Conservation (phyloP, 352 stramenopile genomes). For the Phytophthora vignae region DNA sequence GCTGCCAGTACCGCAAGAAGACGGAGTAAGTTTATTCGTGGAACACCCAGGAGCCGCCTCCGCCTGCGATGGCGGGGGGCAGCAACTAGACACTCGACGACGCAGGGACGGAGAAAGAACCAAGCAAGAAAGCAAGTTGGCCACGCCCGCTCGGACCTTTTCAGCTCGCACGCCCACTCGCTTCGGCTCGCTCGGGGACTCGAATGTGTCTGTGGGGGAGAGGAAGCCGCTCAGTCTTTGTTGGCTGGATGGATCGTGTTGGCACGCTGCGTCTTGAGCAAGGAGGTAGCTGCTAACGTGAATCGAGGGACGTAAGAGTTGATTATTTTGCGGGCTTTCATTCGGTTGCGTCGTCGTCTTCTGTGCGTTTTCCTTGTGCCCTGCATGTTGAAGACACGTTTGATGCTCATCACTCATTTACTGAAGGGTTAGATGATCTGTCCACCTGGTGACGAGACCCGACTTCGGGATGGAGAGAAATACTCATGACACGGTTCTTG, state of each 20-base stretch:
- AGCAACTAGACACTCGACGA: conserved; percentile 44
- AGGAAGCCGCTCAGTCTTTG: conserved; percentile 26
- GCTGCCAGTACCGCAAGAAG: conserved; percentile 99
- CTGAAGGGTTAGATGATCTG: too few species aligned
- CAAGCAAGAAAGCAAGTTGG: conserved; percentile 46
- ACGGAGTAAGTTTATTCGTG: conserved; percentile 93
- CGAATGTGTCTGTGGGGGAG: conserved; percentile 37
- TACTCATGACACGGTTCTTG: not conserved
- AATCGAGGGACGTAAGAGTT: conserved; percentile 74
- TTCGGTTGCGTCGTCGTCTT: conserved; percentile 25
- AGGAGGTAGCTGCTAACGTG: conserved; percentile 50
- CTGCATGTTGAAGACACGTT: not conserved
- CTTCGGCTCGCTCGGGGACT: conserved; percentile 34
- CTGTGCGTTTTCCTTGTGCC: not conserved
- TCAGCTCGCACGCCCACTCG: conserved; percentile 33
- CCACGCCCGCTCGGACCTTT: conserved; percentile 32
- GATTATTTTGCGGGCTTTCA: conserved; percentile 70
- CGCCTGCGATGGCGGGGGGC: conserved; percentile 1
- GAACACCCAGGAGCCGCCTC: conserved; percentile 20
- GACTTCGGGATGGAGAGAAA: too few species aligned
- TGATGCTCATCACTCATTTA: not conserved
- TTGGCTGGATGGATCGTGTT: conserved; percentile 38
- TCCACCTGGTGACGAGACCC: too few species aligned
- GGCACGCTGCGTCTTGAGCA: conserved; percentile 31
- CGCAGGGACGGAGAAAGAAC: conserved; percentile 35